phyloP scores from a whole-genome alignment of 129 eudicot genomes.

The Logfia minima region DNA sequence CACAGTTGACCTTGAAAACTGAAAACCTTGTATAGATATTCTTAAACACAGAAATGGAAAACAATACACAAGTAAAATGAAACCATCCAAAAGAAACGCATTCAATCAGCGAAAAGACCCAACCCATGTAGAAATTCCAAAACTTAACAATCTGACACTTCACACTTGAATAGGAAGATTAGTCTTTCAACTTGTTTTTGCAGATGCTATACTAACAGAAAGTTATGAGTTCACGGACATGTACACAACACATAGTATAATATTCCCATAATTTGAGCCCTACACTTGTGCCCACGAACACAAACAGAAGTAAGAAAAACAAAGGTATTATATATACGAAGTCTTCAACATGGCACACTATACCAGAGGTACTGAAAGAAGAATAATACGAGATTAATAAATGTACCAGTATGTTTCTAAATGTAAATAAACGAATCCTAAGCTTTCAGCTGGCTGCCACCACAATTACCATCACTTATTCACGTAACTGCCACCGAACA shows the following conservation, averaged over 20 bases:
- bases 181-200: not conserved
- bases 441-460: not conserved
- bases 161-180: not conserved
- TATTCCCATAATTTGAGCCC: not conserved
- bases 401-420: slow-evolving; percentile 15
- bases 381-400: not conserved
- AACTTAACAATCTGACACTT: too few species aligned
- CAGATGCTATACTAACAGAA: not conserved
- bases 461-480: not conserved
- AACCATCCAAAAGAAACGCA: too few species aligned
- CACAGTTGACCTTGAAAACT: too few species aligned
- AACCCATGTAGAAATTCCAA: too few species aligned
- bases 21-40: too few species aligned
- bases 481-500: not conserved
- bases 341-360: not conserved
- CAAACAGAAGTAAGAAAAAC: not conserved
- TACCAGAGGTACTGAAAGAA: not conserved
- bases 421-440: not conserved
- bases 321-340: not conserved
- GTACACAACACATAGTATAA: not conserved
- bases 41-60: too few species aligned
- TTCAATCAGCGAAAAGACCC: too few species aligned
- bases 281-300: not conserved
- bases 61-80: too few species aligned
- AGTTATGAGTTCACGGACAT: not conserved